Evolutionary conservation across 352 stramenopile species (phyloP), one percentile per base, ranked within the genome.

Genomic region (Phytophthora litchii): DNA sequence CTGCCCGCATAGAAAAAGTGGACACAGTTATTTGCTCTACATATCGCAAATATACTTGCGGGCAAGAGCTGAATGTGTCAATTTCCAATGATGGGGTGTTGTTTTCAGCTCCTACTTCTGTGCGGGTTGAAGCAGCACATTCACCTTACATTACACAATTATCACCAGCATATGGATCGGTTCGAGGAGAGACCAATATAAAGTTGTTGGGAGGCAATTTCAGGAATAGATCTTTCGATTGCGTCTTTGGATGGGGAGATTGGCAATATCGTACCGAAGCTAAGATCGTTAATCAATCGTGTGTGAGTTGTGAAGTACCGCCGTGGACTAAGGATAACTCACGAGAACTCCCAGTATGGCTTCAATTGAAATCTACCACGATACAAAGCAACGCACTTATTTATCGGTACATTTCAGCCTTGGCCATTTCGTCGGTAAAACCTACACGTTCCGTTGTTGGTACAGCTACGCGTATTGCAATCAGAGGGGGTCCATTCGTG

Each of bases 211-310:
- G 73, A 6, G 20, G 36, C 4, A 32, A 49, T 29, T 60, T 76
- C 13, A n/a, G 40, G 21, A 17, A 20, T 43, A 54, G 46, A 12
- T 21, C 23, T 21, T 27, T 70, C 21, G 56, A 74, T 13, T 88
- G 74, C 23, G 36, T 75, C 6, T 69, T 78, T 53, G 76, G 76
- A 13, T 85, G 66, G 70, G 51, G 72, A n/a, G 47, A 52, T 14
- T 35, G 62, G 7, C 42, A 58, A 20, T 31, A 54, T 21, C 34
- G 55, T 6, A 42, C 21, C 12, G 25, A 44, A 23, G 64, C 63
- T 10, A 63, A 21, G 1, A 42, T 54, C 13, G 29, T 75, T 14
- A 75, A 85, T 13, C 14, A 42, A 27, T 64, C 67, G 4, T 68
- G 43, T 43, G 51, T 51, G 1, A 20, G n/a, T 3, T 89, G 79